Evolutionary conservation across 116 monocot species (phyloP).

Genomic region (Papilionanthe hybrid): DNA sequence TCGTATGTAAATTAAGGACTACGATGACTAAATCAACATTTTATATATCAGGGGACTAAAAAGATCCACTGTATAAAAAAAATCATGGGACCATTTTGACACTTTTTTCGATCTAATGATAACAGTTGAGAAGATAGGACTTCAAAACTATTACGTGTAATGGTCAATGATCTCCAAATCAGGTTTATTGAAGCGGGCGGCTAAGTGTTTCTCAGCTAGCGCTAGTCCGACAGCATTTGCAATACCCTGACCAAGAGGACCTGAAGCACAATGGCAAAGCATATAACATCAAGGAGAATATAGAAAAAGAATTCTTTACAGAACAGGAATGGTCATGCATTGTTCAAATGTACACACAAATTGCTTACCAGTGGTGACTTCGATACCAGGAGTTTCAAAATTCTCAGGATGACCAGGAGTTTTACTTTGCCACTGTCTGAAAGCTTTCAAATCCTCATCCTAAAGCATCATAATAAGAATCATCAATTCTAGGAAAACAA

Average conservation of each 20-base stretch:
- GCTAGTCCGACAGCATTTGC: slow-evolving; percentile 89
- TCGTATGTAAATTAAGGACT: too few species aligned
- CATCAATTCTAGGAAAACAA: not conserved
- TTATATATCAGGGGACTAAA: too few species aligned
- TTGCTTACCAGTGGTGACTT: slow-evolving; percentile 59
- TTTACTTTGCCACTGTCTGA: slow-evolving; percentile 61
- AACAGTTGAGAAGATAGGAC: not conserved
- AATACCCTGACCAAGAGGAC: slow-evolving; percentile 89
- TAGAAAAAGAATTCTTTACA: not conserved
- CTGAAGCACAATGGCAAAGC: slow-evolving; percentile 15
- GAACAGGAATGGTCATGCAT: not conserved
- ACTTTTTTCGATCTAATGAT: not conserved
- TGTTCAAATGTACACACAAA: not conserved
- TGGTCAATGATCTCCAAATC: slow-evolving; percentile 86
- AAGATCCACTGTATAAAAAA: too few species aligned
- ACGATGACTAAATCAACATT: too few species aligned
- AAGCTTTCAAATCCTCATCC: slow-evolving; percentile 62
- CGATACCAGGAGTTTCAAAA: slow-evolving; percentile 53
- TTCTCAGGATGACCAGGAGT: slow-evolving; percentile 71
- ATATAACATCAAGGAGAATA: not conserved
- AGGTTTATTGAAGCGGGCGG: slow-evolving; percentile 91
- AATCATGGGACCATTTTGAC: too few species aligned
- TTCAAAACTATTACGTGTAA: slow-evolving; percentile 61
- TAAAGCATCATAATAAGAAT: slow-evolving; percentile 12
- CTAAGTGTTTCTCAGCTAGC: slow-evolving; percentile 85